Conservation (phyloP, 768 basidiomycete species). For the Lactarius pseudohatsudake region DNA sequence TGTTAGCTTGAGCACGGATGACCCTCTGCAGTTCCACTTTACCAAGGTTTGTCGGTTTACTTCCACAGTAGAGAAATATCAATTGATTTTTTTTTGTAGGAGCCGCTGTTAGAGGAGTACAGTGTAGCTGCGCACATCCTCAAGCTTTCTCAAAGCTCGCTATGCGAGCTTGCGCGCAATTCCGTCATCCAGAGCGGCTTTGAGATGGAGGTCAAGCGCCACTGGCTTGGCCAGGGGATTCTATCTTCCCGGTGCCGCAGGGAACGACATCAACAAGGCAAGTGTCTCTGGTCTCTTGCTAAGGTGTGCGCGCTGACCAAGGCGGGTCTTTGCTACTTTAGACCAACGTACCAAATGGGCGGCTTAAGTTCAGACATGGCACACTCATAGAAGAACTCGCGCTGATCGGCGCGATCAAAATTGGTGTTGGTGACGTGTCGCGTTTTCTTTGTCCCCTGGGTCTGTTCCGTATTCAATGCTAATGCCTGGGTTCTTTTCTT, state of each 20-base stretch:
- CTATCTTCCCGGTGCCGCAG: slow-evolving; percentile 90
- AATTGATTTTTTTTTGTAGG: slow-evolving; percentile 44
- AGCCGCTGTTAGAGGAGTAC: slow-evolving; percentile 94
- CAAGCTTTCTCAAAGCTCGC: slow-evolving; percentile 89
- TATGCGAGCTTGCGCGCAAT: slow-evolving; percentile 98
- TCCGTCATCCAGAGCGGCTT: slow-evolving; percentile 96
- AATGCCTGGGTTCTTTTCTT: not conserved
- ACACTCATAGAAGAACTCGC: slow-evolving; percentile 85
- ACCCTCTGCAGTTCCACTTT: slow-evolving; percentile 96
- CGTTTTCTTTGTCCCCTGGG: not conserved
- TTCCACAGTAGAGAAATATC: not conserved
- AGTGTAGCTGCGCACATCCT: slow-evolving; percentile 98
- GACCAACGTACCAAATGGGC: slow-evolving; percentile 97
- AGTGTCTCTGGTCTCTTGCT: slow-evolving; percentile 11
- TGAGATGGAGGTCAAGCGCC: slow-evolving; percentile 97
- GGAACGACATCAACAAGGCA: slow-evolving; percentile 96
- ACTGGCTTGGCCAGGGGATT: slow-evolving; percentile 92
- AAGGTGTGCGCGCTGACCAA: not conserved
- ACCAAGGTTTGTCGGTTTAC: slow-evolving; percentile 63
- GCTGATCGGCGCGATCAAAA: slow-evolving; percentile 46
- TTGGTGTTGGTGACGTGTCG: not conserved
- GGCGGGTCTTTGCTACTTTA: slow-evolving; percentile 34
- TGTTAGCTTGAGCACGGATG: slow-evolving; percentile 94
- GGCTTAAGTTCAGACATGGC: slow-evolving; percentile 87
- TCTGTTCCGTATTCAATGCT: not conserved